These are phyloP conservation scores for Malassezia psittaci DNA, from an alignment of 1,284 basidiomycete genomes.

Conservation along the genomic window DNA sequence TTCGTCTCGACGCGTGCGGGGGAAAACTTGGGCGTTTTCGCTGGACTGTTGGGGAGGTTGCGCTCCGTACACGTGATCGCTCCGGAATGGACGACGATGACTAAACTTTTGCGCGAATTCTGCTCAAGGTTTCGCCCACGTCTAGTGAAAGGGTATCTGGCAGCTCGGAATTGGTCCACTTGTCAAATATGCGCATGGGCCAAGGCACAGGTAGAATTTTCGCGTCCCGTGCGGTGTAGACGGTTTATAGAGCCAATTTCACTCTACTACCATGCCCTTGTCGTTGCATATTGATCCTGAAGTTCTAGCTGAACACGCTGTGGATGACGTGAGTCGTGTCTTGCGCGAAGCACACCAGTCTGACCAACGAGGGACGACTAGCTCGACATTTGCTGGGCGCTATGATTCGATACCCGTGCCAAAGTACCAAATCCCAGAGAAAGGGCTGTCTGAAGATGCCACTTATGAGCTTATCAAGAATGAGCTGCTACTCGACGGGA, in stretches of 20 bases:
- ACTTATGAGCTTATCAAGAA: constrained; percentile 62
- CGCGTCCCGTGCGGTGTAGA: background rate
- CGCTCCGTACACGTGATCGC: no score
- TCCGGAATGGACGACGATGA: no score
- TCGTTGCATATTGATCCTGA: constrained; percentile 41
- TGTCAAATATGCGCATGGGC: no score
- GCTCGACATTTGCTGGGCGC: constrained; percentile 28
- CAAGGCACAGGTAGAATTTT: no score
- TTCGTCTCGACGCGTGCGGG: no score
- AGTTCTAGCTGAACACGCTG: constrained; percentile 27
- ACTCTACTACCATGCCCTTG: constrained; percentile 27
- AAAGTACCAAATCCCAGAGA: constrained; percentile 49
- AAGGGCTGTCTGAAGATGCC: constrained; percentile 49
- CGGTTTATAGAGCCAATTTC: background rate
- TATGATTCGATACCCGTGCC: constrained; percentile 44
- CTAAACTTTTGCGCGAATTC: no score
- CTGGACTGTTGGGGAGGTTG: no score
- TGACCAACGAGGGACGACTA: constrained; percentile 9
- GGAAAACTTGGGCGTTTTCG: no score
- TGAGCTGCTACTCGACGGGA: constrained; percentile 59
- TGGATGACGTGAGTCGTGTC: constrained; percentile 31
- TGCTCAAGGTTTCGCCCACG: no score
- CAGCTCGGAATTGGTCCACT: no score
- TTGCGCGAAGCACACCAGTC: constrained; percentile 21
- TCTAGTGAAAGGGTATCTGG: no score